phyloP scores from a whole-genome alignment of 305 asterid genomes.

The Plantago coronopus region DNA sequence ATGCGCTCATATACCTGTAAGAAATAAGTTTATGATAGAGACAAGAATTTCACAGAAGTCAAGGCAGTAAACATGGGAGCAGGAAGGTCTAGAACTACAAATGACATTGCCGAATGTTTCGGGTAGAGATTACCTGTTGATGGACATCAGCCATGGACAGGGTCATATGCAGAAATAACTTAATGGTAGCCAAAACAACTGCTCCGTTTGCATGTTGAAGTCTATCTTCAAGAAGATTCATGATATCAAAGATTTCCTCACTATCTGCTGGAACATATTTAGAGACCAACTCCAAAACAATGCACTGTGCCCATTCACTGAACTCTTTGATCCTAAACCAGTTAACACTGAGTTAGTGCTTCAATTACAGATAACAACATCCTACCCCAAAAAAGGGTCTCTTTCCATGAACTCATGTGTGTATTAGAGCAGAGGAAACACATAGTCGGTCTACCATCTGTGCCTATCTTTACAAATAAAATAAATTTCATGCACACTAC shows the following conservation, averaged over 20 bases:
- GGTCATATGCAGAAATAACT: slow-evolving; percentile 87
- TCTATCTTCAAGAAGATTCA: slow-evolving; percentile 99
- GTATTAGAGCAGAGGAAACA: background rate
- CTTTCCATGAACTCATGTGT: slow-evolving; percentile 5
- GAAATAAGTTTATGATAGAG: slow-evolving; percentile 15
- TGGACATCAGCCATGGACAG: slow-evolving; percentile 98
- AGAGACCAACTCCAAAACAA: slow-evolving; percentile 80
- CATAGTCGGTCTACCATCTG: background rate
- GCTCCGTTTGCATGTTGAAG: slow-evolving; percentile 99
- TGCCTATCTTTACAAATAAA: background rate
- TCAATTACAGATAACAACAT: slow-evolving; percentile 14
- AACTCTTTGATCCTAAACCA: slow-evolving; percentile 83
- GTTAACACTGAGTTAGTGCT: slow-evolving; percentile 22
- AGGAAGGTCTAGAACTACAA: slow-evolving; percentile 7
- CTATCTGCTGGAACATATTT: slow-evolving; percentile 86
- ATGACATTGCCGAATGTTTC: slow-evolving; percentile 17
- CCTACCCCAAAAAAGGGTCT: slow-evolving; percentile 1
- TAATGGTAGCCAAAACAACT: slow-evolving; percentile 92
- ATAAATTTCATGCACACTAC: background rate
- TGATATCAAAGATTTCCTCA: slow-evolving; percentile 94
- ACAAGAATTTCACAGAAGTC: background rate
- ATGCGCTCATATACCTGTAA: slow-evolving; percentile 93
- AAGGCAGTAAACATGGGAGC: slow-evolving; percentile 1
- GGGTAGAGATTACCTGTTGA: slow-evolving; percentile 68
- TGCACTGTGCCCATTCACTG: slow-evolving; percentile 98